Base-by-base conservation (phyloP, 1,139 yeast species). In the Magnusiomyces paraingens region DNA sequence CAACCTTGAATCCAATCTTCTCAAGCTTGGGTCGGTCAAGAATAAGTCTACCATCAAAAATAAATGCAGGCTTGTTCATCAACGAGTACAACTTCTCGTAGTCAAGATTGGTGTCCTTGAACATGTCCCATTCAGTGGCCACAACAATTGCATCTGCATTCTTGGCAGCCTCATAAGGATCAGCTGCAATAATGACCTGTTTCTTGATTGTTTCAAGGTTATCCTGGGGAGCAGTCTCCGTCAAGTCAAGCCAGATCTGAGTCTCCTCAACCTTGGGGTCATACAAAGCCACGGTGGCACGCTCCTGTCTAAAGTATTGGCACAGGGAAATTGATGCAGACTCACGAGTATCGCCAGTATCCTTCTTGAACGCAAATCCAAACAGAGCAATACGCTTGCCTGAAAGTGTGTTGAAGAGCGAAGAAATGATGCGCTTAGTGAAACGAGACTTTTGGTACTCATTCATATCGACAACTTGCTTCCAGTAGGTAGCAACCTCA, bases 121-220 rank as follows among this genome's bases (percentile, higher is more conserved):
- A 64, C 57, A 62, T 64, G 52, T 64, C 67, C 67, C 67, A 64
- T 55, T 64, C 67, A 35, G 67, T 64, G 51, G 63, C 61, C 49
- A 64, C 60, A 35, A 64, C 62, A 42, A 64, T 53, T 22, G 67
- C 67, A 32, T 64, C 65, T n/a, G 67, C 66, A 32, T 51, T 57
- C 47, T 51, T 56, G 42, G 64, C 64, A 8, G 67, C 67, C 50
- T 60, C 65, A 49, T 59, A 59, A 8, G 65, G 61, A 29, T 63
- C 59, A 29, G 52, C 18, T 22, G 54, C 47, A 52, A 62, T 59
- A 3, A 54, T 52, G 54, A 62, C 58, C 47, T 60, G 62, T 54
- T 57, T 53, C 57, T 58, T 57, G 36, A 61, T 58, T 14, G 56
- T 54, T 36, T 56, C 55, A 15, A 55, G 56, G 20, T 59, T 57